A percentile compares a stretch with the other conserved stretches of the same genome.
These are phyloP conservation scores for Phytophthora parvispora DNA, from an alignment of 352 stramenopile species.

Conservation along the genomic window DNA sequence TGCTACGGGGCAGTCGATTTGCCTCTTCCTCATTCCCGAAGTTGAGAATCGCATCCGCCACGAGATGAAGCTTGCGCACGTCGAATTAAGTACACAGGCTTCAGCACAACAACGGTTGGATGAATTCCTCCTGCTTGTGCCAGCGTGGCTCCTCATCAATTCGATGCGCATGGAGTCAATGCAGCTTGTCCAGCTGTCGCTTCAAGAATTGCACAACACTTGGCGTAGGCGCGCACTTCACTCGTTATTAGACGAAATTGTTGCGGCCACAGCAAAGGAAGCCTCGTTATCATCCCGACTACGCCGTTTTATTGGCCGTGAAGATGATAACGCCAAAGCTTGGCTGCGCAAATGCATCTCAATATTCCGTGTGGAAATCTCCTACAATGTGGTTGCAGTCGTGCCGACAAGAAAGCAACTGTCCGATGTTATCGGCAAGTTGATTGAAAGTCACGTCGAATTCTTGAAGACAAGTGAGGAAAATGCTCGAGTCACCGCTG, in stretches of 20 bases:
- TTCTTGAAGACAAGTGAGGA: slow-evolving; percentile 75
- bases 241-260: slow-evolving; percentile 89
- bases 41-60: slow-evolving; percentile 91
- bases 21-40: slow-evolving; percentile 94
- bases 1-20: slow-evolving; percentile 93
- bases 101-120: slow-evolving; percentile 47
- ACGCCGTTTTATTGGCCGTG: slow-evolving; percentile 70
- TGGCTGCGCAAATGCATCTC: slow-evolving; percentile 81
- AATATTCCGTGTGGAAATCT: slow-evolving; percentile 86
- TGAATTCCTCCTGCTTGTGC: slow-evolving; percentile 84
- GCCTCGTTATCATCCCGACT: slow-evolving; percentile 59
- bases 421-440: slow-evolving; percentile 65
- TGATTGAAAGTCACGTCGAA: slow-evolving; percentile 65
- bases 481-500: slow-evolving; percentile 55
- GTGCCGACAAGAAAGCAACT: slow-evolving; percentile 82
- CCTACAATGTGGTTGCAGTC: slow-evolving; percentile 70
- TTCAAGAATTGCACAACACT: slow-evolving; percentile 98
- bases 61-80: slow-evolving; percentile 65
- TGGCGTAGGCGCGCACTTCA: slow-evolving; percentile 97
- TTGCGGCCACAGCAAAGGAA: slow-evolving; percentile 10
- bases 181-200: slow-evolving; percentile 98
- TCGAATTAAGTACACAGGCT: slow-evolving; percentile 26
- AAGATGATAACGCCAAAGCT: slow-evolving; percentile 38
- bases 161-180: slow-evolving; percentile 99
- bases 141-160: slow-evolving; percentile 99